A percentile compares a stretch with the other conserved stretches of the same genome.
Evolutionary conservation across 1,284 basidiomycete species (phyloP).

Genomic region (Tilletia walkeri): DNA sequence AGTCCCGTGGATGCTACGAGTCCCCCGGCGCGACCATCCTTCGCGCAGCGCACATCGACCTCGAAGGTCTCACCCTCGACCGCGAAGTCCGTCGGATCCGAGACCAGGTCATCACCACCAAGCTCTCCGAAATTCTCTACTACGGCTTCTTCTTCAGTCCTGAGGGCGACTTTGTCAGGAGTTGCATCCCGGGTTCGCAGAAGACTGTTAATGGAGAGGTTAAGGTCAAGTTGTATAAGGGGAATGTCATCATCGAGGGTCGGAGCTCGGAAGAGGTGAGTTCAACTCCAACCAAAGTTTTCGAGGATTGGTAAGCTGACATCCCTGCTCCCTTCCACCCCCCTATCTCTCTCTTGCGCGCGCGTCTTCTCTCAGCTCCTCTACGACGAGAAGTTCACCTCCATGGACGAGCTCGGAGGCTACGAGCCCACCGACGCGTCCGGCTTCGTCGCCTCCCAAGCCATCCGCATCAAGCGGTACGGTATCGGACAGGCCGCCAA

Average conservation of each 20-base stretch:
- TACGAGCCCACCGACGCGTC: conserved; percentile 65
- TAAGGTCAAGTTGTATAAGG: conserved; percentile 88
- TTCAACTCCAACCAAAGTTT: conserved; percentile 57
- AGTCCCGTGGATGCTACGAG: conserved; percentile 98
- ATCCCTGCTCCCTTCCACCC: no score
- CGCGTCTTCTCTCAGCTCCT: conserved; percentile 59
- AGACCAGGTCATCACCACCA: conserved; percentile 90
- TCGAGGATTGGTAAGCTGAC: no score
- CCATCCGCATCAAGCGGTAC: conserved; percentile 51
- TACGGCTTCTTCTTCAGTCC: conserved; percentile 94
- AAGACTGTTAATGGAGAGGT: conserved; percentile 93
- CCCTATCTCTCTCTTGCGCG: no score
- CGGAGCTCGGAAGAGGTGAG: conserved; percentile 73
- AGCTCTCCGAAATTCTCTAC: conserved; percentile 88
- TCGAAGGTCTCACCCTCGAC: conserved; percentile 96
- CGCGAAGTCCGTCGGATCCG: conserved; percentile 91
- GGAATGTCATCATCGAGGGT: conserved; percentile 91
- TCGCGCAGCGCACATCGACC: conserved; percentile 88
- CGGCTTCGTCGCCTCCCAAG: conserved; percentile 53
- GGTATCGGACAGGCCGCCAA: conserved; percentile 43
- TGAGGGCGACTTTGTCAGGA: conserved; percentile 78
- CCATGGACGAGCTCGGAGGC: conserved; percentile 98
- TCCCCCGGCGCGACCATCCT: conserved; percentile 93
- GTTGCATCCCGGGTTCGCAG: conserved; percentile 83
- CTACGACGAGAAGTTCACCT: conserved; percentile 95